Conservation (phyloP, 345 rosid species). For the Sisymbrium altissimum region DNA sequence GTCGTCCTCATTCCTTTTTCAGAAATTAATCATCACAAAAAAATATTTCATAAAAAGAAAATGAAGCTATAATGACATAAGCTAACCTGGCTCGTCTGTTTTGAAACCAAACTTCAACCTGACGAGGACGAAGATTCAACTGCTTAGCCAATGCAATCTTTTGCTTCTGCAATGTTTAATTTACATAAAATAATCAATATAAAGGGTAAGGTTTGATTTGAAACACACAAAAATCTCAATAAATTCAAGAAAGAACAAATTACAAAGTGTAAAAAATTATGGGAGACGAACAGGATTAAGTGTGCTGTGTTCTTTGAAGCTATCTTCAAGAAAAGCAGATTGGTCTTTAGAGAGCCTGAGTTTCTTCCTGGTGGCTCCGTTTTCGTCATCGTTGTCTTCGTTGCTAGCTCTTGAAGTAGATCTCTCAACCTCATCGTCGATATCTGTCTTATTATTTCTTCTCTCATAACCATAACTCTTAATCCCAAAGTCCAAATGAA, state of each 20-base stretch:
- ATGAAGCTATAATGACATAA: not conserved
- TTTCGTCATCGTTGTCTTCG: conserved; percentile 63
- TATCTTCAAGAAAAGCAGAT: conserved; percentile 92
- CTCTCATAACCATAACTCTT: conserved; percentile 39
- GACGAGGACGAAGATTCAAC: conserved; percentile 88
- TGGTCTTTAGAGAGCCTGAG: conserved; percentile 88
- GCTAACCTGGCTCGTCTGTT: conserved; percentile 91
- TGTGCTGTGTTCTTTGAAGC: conserved; percentile 85
- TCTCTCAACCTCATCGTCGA: conserved; percentile 47
- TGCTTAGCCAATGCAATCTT: conserved; percentile 82
- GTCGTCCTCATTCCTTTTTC: conserved; percentile 29
- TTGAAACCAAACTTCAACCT: conserved; percentile 98
- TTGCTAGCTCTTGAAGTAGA: conserved; percentile 73
- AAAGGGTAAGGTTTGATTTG: not conserved
- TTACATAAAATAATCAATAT: not conserved
- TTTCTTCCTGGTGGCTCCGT: conserved; percentile 85
- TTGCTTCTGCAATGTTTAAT: conserved; percentile 55
- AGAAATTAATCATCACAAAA: conserved; percentile 26
- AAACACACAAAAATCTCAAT: not conserved
- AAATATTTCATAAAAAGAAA: not conserved
- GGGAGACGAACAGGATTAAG: conserved; percentile 74
- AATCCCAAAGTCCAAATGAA: conserved; percentile 74
- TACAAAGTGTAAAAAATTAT: not conserved
- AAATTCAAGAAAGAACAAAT: not conserved
- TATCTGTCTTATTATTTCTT: conserved; percentile 48